Conservation (phyloP, 1,139 yeast species). For the Arxiozyma heterogenica region DNA sequence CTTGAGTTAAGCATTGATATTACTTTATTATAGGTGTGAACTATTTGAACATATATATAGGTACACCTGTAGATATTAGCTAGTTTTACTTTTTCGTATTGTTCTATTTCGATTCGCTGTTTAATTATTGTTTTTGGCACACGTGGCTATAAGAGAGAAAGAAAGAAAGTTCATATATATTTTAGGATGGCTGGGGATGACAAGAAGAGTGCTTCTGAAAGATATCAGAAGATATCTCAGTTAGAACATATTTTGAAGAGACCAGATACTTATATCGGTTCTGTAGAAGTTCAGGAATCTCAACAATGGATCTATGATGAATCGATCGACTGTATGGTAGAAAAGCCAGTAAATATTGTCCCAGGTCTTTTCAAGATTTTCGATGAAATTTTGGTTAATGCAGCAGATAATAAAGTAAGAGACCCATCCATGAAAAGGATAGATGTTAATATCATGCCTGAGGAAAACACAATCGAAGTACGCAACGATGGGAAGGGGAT, state of each 20-base stretch:
- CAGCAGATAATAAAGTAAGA: slow-evolving; percentile 96
- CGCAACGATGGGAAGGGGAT: slow-evolving; percentile 94
- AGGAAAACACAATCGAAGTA: slow-evolving; percentile 65
- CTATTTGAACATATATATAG: too few species aligned
- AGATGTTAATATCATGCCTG: slow-evolving; percentile 71
- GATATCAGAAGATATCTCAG: slow-evolving; percentile 88
- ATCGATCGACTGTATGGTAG: slow-evolving; percentile 61
- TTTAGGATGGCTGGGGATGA: slow-evolving; percentile 16
- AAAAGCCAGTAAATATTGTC: slow-evolving; percentile 65
- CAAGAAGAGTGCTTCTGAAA: slow-evolving; percentile 53
- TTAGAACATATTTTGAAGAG: slow-evolving; percentile 92
- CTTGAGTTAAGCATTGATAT: too few species aligned
- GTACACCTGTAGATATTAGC: too few species aligned
- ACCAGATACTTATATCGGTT: slow-evolving; percentile 97
- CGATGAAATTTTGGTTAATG: slow-evolving; percentile 95
- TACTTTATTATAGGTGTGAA: too few species aligned
- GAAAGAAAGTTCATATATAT: too few species aligned
- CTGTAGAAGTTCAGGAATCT: slow-evolving; percentile 72
- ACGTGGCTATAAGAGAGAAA: too few species aligned
- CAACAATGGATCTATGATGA: slow-evolving; percentile 83
- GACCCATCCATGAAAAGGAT: slow-evolving; percentile 84
- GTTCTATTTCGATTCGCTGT: too few species aligned
- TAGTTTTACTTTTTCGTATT: too few species aligned
- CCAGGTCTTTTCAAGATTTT: slow-evolving; percentile 96
- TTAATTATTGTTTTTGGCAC: too few species aligned